Conservation (phyloP, 1,284 basidiomycete genomes). For the Pseudomicrostroma phylloplanum region DNA sequence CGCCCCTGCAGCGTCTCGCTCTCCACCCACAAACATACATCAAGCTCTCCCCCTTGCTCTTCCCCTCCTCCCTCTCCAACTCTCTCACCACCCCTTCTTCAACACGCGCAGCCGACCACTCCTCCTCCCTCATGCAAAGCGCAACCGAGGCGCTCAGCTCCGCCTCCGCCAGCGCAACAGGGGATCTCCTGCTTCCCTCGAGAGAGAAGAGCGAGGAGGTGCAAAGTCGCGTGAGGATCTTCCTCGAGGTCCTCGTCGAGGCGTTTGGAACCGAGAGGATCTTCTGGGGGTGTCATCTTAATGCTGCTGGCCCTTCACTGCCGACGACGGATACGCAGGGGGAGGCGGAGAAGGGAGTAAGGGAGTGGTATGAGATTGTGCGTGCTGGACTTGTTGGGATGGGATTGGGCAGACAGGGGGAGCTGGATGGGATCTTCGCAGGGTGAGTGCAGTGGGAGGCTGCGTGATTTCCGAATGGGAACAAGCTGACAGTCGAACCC, state of each 20-base stretch:
- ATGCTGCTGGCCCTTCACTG: too few species aligned
- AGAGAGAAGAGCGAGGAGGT: too few species aligned
- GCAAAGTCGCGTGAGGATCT: too few species aligned
- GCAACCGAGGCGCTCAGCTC: not conserved
- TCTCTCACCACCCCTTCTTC: not conserved
- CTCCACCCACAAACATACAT: not conserved
- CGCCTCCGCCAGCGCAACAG: too few species aligned
- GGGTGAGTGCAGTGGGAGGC: too few species aligned
- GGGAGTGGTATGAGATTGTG: not conserved
- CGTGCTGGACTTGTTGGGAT: not conserved
- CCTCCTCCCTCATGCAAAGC: not conserved
- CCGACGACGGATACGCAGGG: not conserved
- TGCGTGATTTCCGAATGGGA: too few species aligned
- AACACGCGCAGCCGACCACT: not conserved
- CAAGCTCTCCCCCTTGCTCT: not conserved
- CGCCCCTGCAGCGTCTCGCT: not conserved
- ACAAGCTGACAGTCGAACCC: too few species aligned
- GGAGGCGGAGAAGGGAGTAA: not conserved
- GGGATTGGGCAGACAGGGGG: not conserved
- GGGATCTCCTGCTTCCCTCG: too few species aligned
- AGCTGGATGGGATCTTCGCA: too few species aligned
- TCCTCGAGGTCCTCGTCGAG: not conserved
- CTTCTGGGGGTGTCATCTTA: not conserved
- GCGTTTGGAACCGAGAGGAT: not conserved
- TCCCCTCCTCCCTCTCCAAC: not conserved